phyloP scores from a whole-genome alignment of 805 yeast genomes.

The Candida montana region DNA sequence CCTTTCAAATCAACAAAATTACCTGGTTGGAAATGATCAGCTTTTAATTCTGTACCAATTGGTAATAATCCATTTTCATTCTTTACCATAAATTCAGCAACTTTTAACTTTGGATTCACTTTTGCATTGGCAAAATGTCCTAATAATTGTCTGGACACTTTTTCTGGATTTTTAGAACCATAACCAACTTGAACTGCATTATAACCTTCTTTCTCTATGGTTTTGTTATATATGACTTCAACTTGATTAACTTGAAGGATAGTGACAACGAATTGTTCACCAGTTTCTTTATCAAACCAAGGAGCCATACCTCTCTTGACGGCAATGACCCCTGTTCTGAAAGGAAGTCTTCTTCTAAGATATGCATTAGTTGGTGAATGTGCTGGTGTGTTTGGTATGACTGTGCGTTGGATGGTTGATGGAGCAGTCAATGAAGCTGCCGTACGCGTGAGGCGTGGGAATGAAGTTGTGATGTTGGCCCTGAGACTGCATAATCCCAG shows the following conservation, averaged over 20 bases:
- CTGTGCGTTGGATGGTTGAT: slow-evolving; percentile 25
- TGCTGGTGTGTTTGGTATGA: slow-evolving; percentile 43
- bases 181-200: slow-evolving; percentile 84
- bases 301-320: slow-evolving; percentile 88
- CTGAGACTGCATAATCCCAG: slow-evolving; percentile 13
- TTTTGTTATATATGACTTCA: slow-evolving; percentile 75
- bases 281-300: slow-evolving; percentile 62
- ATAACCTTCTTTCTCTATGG: slow-evolving; percentile 71
- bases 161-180: slow-evolving; percentile 59
- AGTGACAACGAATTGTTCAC: slow-evolving; percentile 75
- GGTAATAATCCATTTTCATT: slow-evolving; percentile 61
- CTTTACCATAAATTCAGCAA: slow-evolving; percentile 77
- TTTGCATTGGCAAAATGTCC: slow-evolving; percentile 76
- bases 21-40: slow-evolving; percentile 80
- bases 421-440: slow-evolving; percentile 34
- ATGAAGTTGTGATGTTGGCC: slow-evolving; percentile 11
- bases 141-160: slow-evolving; percentile 58
- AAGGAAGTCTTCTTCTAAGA: slow-evolving; percentile 63
- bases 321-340: slow-evolving; percentile 81
- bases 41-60: slow-evolving; percentile 70
- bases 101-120: slow-evolving; percentile 74
- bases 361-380: slow-evolving; percentile 69
- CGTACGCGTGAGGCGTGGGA: slow-evolving; percentile 26
- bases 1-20: slow-evolving; percentile 80
- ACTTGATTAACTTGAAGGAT: slow-evolving; percentile 82